These are phyloP conservation scores for bread wheat (Triticum aestivum) DNA, from an alignment of 176 grass and related monocot genomes.

Conservation along the genomic window DNA sequence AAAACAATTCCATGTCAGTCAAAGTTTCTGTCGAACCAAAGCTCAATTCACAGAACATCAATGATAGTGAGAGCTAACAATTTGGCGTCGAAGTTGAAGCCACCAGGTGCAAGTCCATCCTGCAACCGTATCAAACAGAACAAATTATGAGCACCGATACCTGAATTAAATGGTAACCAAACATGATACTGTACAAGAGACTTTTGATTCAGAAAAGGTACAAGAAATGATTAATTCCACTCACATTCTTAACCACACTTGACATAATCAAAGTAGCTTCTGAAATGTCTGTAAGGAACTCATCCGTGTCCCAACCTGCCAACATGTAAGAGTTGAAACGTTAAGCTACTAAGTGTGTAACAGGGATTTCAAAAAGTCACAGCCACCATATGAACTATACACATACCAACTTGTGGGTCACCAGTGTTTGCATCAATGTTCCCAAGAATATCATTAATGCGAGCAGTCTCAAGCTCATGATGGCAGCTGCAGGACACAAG, in stretches of 20 bases:
- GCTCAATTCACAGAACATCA: background rate
- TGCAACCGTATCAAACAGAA: conserved; percentile 28
- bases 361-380: background rate
- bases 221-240: conserved; percentile 16
- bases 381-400: background rate
- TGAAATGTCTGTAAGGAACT: conserved; percentile 93
- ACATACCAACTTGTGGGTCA: conserved; percentile 86
- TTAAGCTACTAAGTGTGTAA: background rate
- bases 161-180: background rate
- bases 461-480: conserved; percentile 96
- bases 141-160: conserved; percentile 13
- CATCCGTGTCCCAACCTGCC: conserved; percentile 95
- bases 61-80: conserved; percentile 48
- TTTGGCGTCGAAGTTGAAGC: conserved; percentile 98
- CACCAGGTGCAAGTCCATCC: conserved; percentile 94
- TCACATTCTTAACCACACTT: conserved; percentile 99
- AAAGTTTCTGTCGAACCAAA: background rate
- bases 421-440: conserved; percentile 96
- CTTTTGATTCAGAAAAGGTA: background rate
- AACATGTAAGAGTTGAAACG: background rate
- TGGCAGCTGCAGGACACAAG: conserved; percentile 62
- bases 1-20: conserved; percentile 9
- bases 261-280: conserved; percentile 94
- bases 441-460: conserved; percentile 83
- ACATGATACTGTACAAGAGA: background rate